Percentiles rank a stretch among this genome's conserved stretches.
These are phyloP conservation scores for Phylloporus scabripes DNA, from an alignment of 768 basidiomycete species.

Conservation along the genomic window DNA sequence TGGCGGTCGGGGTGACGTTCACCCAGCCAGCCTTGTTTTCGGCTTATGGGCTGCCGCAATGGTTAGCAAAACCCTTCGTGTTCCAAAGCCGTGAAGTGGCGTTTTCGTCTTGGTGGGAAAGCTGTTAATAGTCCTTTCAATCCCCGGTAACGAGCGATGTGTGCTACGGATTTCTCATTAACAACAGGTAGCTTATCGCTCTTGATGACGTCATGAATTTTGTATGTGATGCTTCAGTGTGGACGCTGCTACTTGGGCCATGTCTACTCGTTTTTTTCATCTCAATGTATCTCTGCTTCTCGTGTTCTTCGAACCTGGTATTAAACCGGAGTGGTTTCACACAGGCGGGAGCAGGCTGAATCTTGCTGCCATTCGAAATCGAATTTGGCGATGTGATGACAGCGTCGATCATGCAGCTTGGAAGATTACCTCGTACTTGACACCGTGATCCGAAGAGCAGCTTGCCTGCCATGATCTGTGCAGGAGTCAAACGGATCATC, in stretches of 20 bases:
- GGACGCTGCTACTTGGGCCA: background rate
- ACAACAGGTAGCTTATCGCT: constrained; percentile 3
- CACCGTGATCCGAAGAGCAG: no score
- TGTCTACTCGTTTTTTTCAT: background rate
- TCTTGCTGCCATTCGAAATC: background rate
- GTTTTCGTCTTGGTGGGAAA: background rate
- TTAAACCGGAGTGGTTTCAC: background rate
- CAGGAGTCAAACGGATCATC: no score
- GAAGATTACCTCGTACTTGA: no score
- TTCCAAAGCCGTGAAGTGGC: constrained; percentile 61
- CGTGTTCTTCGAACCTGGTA: background rate
- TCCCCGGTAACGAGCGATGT: constrained; percentile 1
- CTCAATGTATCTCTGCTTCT: background rate
- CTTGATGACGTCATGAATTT: constrained; percentile 11
- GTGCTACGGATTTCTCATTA: constrained; percentile 3
- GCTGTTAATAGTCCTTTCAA: background rate
- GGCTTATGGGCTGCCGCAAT: constrained; percentile 89
- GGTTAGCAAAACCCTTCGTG: constrained; percentile 94
- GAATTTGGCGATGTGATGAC: no score
- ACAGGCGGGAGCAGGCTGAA: no score
- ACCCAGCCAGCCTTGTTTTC: constrained; percentile 73
- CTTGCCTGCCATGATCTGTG: no score
- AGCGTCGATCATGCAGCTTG: no score
- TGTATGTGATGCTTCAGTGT: constrained; percentile 6
- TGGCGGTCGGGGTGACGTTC: constrained; percentile 80